phyloP scores from a whole-genome alignment of 78 protist genomes.

The Isochrysis galbana region DNA sequence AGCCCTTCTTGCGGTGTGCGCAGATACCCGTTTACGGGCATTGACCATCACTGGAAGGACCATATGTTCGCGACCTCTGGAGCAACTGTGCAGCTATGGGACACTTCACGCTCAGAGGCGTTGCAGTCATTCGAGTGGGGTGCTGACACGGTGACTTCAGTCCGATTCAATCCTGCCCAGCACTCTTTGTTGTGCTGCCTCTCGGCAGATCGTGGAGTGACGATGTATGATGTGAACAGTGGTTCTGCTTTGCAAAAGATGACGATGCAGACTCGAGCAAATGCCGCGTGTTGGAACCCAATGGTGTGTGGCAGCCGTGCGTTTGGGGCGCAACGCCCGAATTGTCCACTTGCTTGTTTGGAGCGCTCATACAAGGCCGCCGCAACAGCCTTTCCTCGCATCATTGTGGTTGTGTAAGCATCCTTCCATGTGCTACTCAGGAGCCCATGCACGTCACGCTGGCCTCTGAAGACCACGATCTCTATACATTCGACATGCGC shows the following conservation, averaged over 20 bases:
- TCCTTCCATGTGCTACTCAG: too few relatives aligned
- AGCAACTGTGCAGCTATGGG: slow-evolving; percentile 60
- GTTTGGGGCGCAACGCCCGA: too few relatives aligned
- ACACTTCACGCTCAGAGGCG: slow-evolving; percentile 69
- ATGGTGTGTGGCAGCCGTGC: too few relatives aligned
- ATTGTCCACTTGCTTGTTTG: too few relatives aligned
- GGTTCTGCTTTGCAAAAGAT: slow-evolving; percentile 71
- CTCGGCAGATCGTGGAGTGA: slow-evolving; percentile 77
- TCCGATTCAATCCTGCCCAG: slow-evolving; percentile 84
- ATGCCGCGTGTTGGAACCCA: slow-evolving; percentile 44
- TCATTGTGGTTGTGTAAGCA: too few relatives aligned
- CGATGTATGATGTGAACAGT: slow-evolving; percentile 82
- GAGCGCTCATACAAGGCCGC: too few relatives aligned
- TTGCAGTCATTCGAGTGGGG: slow-evolving; percentile 78
- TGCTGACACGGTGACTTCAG: slow-evolving; percentile 65
- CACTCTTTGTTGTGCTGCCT: slow-evolving; percentile 63
- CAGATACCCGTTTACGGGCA: slow-evolving; percentile 14
- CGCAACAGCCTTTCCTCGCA: too few relatives aligned
- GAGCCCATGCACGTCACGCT: background rate
- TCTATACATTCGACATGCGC: slow-evolving; percentile 93
- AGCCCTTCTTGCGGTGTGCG: too few relatives aligned
- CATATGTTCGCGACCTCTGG: slow-evolving; percentile 70
- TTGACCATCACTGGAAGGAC: slow-evolving; percentile 65
- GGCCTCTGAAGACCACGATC: slow-evolving; percentile 91
- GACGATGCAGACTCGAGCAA: slow-evolving; percentile 56